Evolutionary conservation across 192 early-diverging fungal species (phyloP).

Genomic region (Entrophospora sp.): DNA sequence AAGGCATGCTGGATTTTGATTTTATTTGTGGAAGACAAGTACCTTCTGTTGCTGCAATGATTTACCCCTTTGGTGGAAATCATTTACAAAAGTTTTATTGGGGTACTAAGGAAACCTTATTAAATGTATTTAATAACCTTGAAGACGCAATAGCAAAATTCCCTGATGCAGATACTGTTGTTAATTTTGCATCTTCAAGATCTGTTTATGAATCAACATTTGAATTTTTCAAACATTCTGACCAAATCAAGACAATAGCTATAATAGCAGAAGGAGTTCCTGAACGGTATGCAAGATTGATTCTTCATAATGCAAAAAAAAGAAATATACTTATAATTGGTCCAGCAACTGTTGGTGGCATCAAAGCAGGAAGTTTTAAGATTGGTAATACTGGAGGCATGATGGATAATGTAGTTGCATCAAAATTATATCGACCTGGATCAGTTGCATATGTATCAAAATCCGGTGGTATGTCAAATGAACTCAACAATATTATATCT

Average conservation of each 20-base stretch:
- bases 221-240: constrained; percentile 71
- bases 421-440: constrained; percentile 93
- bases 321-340: constrained; percentile 85
- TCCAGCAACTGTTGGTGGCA: constrained; percentile 97
- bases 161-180: constrained; percentile 88
- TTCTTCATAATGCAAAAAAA: constrained; percentile 74
- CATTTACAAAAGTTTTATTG: constrained; percentile 99
- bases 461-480: constrained; percentile 99
- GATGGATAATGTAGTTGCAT: constrained; percentile 99
- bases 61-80: constrained; percentile 97
- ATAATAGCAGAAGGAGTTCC: constrained; percentile 99
- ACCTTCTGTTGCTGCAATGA: constrained; percentile 96
- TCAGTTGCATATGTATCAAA: constrained; percentile 98
- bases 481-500: constrained; percentile 98
- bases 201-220: constrained; percentile 87
- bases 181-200: constrained; percentile 98
- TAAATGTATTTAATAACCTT: constrained; percentile 87
- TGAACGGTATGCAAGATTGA: constrained; percentile 88
- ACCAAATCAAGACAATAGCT: constrained; percentile 87
- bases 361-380: constrained; percentile 99
- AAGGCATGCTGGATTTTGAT: constrained; percentile 99
- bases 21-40: constrained; percentile 90
- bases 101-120: constrained; percentile 95
- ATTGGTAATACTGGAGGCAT: constrained; percentile 99
- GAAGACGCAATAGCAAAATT: constrained; percentile 74